Conservation (phyloP, 2,329 filamentous ascomycete species). For the Chaetomiaceae sp. region DNA sequence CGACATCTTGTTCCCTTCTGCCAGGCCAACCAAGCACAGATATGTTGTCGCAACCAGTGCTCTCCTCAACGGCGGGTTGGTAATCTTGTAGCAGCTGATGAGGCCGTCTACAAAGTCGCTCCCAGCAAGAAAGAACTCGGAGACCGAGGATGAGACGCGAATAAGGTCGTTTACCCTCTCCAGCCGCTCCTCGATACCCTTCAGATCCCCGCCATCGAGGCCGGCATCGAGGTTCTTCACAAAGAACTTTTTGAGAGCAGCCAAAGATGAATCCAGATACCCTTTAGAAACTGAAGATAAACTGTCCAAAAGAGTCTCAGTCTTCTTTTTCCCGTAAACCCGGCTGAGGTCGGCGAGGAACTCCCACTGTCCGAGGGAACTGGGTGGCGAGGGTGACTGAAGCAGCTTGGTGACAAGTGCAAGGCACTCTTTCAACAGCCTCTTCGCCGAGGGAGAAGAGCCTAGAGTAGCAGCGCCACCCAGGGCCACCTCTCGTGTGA, state of each 20-base stretch:
- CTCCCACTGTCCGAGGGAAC: conserved; percentile 54
- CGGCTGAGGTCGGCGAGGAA: conserved; percentile 66
- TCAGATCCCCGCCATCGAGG: conserved; percentile 47
- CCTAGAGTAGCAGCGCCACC: conserved; percentile 34
- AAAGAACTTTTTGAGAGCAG: conserved; percentile 56
- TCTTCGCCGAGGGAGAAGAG: conserved; percentile 31
- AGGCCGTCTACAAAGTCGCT: conserved; percentile 84
- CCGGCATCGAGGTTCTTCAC: conserved; percentile 60
- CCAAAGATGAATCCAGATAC: conserved; percentile 50
- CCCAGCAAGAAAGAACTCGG: conserved; percentile 68
- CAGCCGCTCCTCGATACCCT: conserved; percentile 50
- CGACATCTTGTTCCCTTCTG: conserved; percentile 64
- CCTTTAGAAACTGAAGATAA: conserved; percentile 50
- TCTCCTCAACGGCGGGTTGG: conserved; percentile 59
- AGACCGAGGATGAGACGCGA: conserved; percentile 52
- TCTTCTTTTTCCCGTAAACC: conserved; percentile 60
- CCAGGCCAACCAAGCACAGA: conserved; percentile 66
- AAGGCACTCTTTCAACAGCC: conserved; percentile 61
- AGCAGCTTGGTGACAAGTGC: conserved; percentile 57
- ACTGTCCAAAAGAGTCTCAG: conserved; percentile 43
- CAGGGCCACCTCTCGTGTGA: conserved; percentile 52
- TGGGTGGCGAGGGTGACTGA: conserved; percentile 38
- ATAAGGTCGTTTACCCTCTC: conserved; percentile 59
- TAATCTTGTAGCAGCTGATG: conserved; percentile 58
- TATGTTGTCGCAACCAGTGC: conserved; percentile 69